Conservation (phyloP, 176 grass and related monocot genomes). For the Echinochloa phyllopogon region DNA sequence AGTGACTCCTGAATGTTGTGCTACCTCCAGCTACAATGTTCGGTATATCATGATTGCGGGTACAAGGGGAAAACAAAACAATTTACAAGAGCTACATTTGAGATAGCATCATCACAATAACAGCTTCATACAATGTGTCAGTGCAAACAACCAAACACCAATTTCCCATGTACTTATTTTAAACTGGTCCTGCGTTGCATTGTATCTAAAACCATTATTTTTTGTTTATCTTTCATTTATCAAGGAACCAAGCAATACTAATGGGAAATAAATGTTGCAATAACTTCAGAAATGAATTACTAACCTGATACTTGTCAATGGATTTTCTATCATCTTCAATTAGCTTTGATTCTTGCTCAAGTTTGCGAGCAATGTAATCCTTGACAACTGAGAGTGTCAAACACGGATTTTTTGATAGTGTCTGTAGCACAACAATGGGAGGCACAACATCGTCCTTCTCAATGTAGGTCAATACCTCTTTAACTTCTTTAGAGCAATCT, state of each 20-base stretch:
- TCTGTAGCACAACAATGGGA: conserved; percentile 88
- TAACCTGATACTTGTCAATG: conserved; percentile 96
- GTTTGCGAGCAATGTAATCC: conserved; percentile 93
- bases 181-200: background rate
- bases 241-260: conserved; percentile 26
- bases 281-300: conserved; percentile 28
- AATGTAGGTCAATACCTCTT: conserved; percentile 92
- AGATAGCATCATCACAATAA: conserved; percentile 14
- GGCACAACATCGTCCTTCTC: conserved; percentile 94
- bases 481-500: conserved; percentile 97
- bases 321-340: conserved; percentile 91
- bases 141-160: background rate
- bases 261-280: background rate
- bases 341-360: conserved; percentile 94
- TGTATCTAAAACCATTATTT: background rate
- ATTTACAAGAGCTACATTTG: background rate
- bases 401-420: conserved; percentile 84
- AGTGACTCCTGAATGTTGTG: background rate
- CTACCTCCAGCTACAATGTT: conserved; percentile 13
- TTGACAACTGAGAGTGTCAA: conserved; percentile 91
- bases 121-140: background rate
- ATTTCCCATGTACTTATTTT: background rate
- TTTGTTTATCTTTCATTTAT: background rate
- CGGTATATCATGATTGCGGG: background rate
- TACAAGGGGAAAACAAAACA: background rate